Percentiles rank a stretch among this genome's conserved stretches.
phyloP scores from a whole-genome alignment of 1,284 basidiomycete genomes.

The Fomitopsis pinicola region DNA sequence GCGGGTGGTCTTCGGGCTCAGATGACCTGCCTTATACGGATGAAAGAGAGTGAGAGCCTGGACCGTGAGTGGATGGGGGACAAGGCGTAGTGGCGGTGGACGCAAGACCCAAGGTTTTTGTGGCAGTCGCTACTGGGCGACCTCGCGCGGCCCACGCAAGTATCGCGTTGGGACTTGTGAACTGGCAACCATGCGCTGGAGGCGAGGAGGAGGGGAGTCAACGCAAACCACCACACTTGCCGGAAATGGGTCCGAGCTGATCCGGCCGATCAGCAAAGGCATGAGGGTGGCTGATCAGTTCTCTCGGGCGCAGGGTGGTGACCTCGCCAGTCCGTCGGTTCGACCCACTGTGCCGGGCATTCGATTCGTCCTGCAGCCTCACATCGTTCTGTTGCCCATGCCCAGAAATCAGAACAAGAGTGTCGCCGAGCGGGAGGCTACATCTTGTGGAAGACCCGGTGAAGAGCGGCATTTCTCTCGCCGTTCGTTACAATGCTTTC shows the following conservation, averaged over 20 bases:
- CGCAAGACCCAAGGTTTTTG: not conserved
- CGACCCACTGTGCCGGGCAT: not conserved
- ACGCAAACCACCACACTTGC: not conserved
- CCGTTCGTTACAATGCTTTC: not conserved
- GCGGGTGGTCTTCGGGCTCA: not conserved
- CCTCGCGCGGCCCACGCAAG: not conserved
- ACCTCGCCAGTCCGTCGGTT: not conserved
- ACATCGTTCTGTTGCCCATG: not conserved
- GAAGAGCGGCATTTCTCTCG: not conserved
- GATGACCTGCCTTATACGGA: not conserved
- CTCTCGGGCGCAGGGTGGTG: not conserved
- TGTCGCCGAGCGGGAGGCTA: not conserved
- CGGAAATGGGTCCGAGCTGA: not conserved
- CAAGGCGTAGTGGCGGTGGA: not conserved
- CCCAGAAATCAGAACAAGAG: not conserved
- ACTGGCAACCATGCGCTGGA: not conserved
- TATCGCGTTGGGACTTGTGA: not conserved
- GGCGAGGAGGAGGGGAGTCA: not conserved
- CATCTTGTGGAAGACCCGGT: not conserved
- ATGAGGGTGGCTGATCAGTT: not conserved
- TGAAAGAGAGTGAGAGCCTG: not conserved
- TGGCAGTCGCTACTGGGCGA: not conserved
- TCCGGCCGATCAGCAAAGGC: not conserved
- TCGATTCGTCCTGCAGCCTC: not conserved
- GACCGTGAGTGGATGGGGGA: not conserved